A percentile compares a stretch with the other conserved stretches of the same genome.
These are phyloP conservation scores for Lonicera japonica DNA, from an alignment of 129 eudicot genomes.

Conservation along the genomic window DNA sequence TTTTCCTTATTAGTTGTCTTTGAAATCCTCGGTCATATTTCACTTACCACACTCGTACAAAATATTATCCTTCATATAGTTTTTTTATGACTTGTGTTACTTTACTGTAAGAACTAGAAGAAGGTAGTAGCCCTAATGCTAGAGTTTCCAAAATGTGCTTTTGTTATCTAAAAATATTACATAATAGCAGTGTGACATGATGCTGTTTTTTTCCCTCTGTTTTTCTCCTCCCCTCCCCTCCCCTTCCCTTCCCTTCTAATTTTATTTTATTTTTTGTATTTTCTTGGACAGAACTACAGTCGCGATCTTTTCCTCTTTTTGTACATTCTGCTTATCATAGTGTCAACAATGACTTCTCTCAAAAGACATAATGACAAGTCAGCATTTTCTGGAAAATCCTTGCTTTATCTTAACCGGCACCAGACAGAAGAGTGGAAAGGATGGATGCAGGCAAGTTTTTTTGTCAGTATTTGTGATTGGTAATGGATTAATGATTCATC, in stretches of 20 bases:
- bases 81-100: background rate
- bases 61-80: too few relatives aligned
- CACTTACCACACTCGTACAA: background rate
- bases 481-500: background rate
- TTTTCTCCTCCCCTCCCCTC: too few relatives aligned
- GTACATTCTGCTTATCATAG: conserved; percentile 69
- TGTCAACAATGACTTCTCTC: conserved; percentile 80
- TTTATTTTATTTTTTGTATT: conserved; percentile 4
- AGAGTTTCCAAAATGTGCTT: too few relatives aligned
- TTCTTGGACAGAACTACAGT: conserved; percentile 66
- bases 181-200: too few relatives aligned
- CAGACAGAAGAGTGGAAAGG: conserved; percentile 99
- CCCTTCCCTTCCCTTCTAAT: too few relatives aligned
- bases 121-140: too few relatives aligned
- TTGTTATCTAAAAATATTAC: too few relatives aligned
- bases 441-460: conserved; percentile 88
- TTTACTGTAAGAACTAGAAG: too few relatives aligned
- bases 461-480: background rate
- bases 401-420: conserved; percentile 86
- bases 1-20: conserved; percentile 13
- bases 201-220: too few relatives aligned
- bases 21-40: background rate
- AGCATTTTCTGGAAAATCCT: conserved; percentile 71
- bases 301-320: conserved; percentile 87
- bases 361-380: conserved; percentile 90